Conservation (phyloP, 352 stramenopile genomes). For the Pythium scleroteichum region DNA sequence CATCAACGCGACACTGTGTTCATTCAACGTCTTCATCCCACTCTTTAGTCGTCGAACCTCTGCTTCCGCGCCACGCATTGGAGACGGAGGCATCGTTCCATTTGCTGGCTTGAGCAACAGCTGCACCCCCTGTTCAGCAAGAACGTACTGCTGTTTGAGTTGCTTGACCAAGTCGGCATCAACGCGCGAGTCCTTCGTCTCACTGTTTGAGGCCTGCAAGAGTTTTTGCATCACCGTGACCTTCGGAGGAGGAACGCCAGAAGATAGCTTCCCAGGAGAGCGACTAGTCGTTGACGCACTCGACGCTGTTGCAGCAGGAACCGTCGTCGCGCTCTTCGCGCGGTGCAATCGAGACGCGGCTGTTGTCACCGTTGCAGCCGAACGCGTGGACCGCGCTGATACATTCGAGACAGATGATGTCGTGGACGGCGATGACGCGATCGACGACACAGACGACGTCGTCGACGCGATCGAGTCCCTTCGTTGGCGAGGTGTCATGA, state of each 20-base stretch:
- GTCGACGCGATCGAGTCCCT: constrained; percentile 29
- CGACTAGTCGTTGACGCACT: constrained; percentile 1
- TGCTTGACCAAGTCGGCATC: constrained; percentile 38
- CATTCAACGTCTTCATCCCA: constrained; percentile 32
- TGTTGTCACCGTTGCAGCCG: neutral
- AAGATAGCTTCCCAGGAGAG: constrained; percentile 14
- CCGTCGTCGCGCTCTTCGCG: neutral
- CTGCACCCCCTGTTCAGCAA: constrained; percentile 60
- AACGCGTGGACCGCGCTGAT: constrained; percentile 7
- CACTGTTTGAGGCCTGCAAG: constrained; percentile 15
- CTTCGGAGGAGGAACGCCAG: constrained; percentile 20
- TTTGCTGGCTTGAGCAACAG: constrained; percentile 55
- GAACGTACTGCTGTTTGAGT: constrained; percentile 67
- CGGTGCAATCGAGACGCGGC: constrained; percentile 2
- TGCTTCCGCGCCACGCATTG: constrained; percentile 36
- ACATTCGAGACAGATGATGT: constrained; percentile 18
- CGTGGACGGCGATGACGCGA: constrained; percentile 27
- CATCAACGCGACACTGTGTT: constrained; percentile 30
- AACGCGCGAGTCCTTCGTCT: constrained; percentile 21
- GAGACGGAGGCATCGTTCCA: constrained; percentile 33
- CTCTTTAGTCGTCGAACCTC: constrained; percentile 58
- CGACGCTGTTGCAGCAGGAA: neutral
- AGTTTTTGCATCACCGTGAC: constrained; percentile 28
- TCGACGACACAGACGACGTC: constrained; percentile 26
- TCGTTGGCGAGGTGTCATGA: constrained; percentile 8